Evolutionary conservation across 148 eudicot genomes (phyloP), one percentile per base, ranked within the genome.

Genomic region (Beta vulgaris): DNA sequence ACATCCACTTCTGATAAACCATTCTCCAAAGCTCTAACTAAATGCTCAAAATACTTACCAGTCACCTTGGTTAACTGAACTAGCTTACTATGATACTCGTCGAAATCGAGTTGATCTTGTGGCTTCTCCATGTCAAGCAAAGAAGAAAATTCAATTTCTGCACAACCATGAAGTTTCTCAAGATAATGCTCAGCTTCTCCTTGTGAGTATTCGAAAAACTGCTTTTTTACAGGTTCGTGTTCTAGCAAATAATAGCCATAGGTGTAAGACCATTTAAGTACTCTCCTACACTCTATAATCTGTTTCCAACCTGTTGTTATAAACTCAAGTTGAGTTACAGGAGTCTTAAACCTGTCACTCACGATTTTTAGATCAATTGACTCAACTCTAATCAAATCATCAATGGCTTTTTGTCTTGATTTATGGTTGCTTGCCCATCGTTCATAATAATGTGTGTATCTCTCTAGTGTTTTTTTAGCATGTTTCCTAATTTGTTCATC

Each of bases 1-100:
- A 86, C 60, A 78, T 83, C 72, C 19, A 87, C 88, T 54, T 92
- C 97, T 0, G 87, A 72, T 36, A 92, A 83, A 73, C 95, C 95
- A 71, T 90, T 92, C 81, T 92, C 95, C 59, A 92, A 81, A 40
- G 92, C 95, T 74, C 82, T 76, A 16, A 90, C 88, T 76, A 92
- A 80, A 76, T 90, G 87, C 79, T 84, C 91, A 74, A 92, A 90
- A 85, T 82, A 90, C 19, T 76, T 81, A 28, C 84, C 68, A 34
- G 96, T 92, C 61, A 89, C 89, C 73, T 85, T 80, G 31, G 96
- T 91, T 59, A 87, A 54, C 25, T 83, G 81, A 32, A 84, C 72
- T n/a, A 91, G 49, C 81, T 86, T 87, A 42, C 75, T 39, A 7
- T 86, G 88, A 76, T 85, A 86, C 25, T 36, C 76, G n/a, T 32